Evolutionary conservation across 345 rosid genomes (phyloP), one percentile per base, ranked within the genome.

Genomic region (Eucalyptus regnans): DNA sequence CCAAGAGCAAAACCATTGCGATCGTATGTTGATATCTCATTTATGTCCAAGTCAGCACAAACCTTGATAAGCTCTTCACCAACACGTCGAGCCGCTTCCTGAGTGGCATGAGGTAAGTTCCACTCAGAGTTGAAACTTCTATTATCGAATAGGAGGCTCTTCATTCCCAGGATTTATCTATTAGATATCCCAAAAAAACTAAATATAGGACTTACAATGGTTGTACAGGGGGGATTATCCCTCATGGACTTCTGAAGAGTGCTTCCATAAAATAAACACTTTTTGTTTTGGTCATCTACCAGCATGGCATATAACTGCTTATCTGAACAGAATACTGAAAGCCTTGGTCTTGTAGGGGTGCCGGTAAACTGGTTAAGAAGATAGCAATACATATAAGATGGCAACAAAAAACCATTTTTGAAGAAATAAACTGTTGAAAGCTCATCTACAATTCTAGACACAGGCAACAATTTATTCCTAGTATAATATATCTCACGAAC

Each of bases 291-390:
- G 88, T 96, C 99, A 92, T 97, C 99, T 4, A 97, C 97, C 91
- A 97, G 93, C 97, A 95, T 93, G 16, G 97, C 99, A 87, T 96
- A 96, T 44, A 97, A 91, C 89, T 97, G 99, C 81, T 96, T 95
- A 29, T 95, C 96, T 37, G 98, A 96, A 92, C 98, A 96, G 94
- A 97, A 97, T 33, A 97, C 99, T 10, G 99, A 96, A 22, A 96
- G 95, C 91, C 99, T 93, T 76, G 99, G 99, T 49, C 93, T 96
- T 80, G 89, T 88, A 31, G 93, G 90, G 52, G 97, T 95, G 90
- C 98, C 98, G 33, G 93, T 95, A 86, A 94, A 96, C 98, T 96
- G 92, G 44, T 87, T 27, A 50, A 87, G 66, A 51, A 50, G 44
- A 49, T 44, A 80, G 83, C 9, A 48, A 50, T 50, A 52, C 11